phyloP scores from a whole-genome alignment of 1,284 basidiomycete species.

The Xerocomus amazonicus region DNA sequence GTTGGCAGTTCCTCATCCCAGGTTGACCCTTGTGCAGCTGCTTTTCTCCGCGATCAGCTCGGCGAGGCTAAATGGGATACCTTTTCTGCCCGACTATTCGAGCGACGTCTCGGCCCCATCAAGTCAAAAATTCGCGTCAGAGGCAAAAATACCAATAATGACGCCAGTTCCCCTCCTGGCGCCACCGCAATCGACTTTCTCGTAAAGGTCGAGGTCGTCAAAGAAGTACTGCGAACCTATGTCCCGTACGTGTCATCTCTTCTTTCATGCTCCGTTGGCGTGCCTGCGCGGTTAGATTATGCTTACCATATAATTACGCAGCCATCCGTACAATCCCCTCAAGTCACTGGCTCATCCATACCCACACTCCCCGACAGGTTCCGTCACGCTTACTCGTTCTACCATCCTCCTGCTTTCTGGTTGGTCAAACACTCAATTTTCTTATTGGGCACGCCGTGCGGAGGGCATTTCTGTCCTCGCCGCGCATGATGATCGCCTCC shows the following conservation, averaged over 20 bases:
- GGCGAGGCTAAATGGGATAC: conserved; percentile 44
- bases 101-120: conserved; percentile 41
- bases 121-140: conserved; percentile 35
- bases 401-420: conserved; percentile 46
- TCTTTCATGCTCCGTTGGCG: conserved; percentile 6
- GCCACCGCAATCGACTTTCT: conserved; percentile 50
- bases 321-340: conserved; percentile 50
- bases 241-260: conserved; percentile 40
- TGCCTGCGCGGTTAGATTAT: conserved; percentile 7
- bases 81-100: conserved; percentile 46
- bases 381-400: conserved; percentile 44
- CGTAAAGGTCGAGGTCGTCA: conserved; percentile 50
- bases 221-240: conserved; percentile 44
- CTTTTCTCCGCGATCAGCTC: conserved; percentile 43
- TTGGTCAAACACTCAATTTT: conserved; percentile 52
- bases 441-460: conserved; percentile 47
- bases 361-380: conserved; percentile 37
- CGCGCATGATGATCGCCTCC: conserved; percentile 38
- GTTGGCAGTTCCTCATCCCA: conserved; percentile 24
- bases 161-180: conserved; percentile 28
- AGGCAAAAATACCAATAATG: conserved; percentile 29
- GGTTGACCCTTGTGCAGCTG: conserved; percentile 43
- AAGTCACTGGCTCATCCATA: conserved; percentile 45
- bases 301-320: conserved; percentile 30
- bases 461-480: conserved; percentile 47